Evolutionary conservation across 371 early-diverging fungal genomes (phyloP), one percentile per base, ranked within the genome.

Genomic region (Blakeslea trispora): DNA sequence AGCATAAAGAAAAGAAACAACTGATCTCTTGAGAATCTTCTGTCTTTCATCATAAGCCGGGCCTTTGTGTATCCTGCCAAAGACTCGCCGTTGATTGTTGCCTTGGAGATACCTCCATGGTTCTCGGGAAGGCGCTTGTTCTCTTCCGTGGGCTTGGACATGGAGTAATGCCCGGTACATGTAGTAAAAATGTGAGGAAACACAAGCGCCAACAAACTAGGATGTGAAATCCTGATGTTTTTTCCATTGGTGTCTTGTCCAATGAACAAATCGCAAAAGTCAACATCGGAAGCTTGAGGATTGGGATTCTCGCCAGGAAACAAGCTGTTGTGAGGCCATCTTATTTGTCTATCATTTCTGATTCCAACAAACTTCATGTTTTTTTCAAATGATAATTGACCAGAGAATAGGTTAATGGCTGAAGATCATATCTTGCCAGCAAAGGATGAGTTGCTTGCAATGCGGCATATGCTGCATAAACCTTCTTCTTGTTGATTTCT

Each of bases 131-230:
- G 5, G 0, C 3, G 32, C 0, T 34, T 5, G 37, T 50, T 6
- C 21, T 50, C 50, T 50, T 35, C 22, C 11, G 37, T 49, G 9
- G 35, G 21, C 22, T 7, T 45, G 15, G 22, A 7, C 47, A 55
- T 46, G 4, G 46, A 46, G 21, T n/a, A 55, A 19, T 55, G 55
- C 1, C 47, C 55, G 3, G 35, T 55, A 35, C 46, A 31, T 11
- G 9, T 45, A 1, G 28, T 14, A 19, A 19, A 37, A 4, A 55
- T 17, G 14, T 40, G 14, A 24, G 47, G 55, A 31, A 55, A n/a
- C n/a, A n/a, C n/a, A n/a, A n/a, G n/a, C n/a, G n/a, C n/a, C n/a
- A n/a, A n/a, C n/a, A n/a, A n/a, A 55, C 0, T 18, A 6, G 55
- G 47, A n/a, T 48, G 47, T 11, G n/a, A 13, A 23, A 35, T 35